Evolutionary conservation across 257 asterid genomes (phyloP), one percentile per base, ranked within the genome.

Genomic region (Thymus mandschuricus): DNA sequence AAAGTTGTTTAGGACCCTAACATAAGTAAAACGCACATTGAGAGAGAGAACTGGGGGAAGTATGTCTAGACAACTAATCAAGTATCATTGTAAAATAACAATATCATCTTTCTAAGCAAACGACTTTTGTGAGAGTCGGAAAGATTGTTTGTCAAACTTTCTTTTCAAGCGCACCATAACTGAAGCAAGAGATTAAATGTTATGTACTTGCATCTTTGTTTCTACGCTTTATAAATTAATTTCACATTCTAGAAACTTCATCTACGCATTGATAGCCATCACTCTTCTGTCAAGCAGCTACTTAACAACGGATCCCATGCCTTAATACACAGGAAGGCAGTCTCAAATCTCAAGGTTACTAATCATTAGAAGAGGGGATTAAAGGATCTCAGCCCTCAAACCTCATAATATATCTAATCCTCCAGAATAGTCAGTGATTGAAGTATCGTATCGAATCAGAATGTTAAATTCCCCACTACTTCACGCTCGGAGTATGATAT

Each of bases 1-100:
- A 93, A 1, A 94, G 96, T 45, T 74, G 96, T 74, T 79, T 87
- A 29, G 94, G 96, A 46, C 98, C 98, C 98, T 92, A 79, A 56
- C 33, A 55, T n/a, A 46, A 21, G 56, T 13, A 46, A 10, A 38
- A 9, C 48, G 35, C 29, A 27, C 15, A 44, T 1, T 48, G 13
- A 3, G 6, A 63, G 13, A 33, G 51, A 59, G 27, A 51, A 3
- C 4, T 5, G 10, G 10, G 21, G 30, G 9, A 1, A 41, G 27
- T 12, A 64, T 3, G 59, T 35, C 40, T 46, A 33, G 31, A 9
- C 40, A 44, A 54, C 35, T 0, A 38, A 68, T 54, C 44, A 40
- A 58, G 3, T 12, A 48, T 21, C 7, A 8, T 8, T 54, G 55
- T 13, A 6, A 51, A 1, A 4, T 38, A 54, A 50, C 28, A 57